Evolutionary conservation across 495 filamentous ascomycete genomes (phyloP).

Genomic region (Penicillium paxilli): DNA sequence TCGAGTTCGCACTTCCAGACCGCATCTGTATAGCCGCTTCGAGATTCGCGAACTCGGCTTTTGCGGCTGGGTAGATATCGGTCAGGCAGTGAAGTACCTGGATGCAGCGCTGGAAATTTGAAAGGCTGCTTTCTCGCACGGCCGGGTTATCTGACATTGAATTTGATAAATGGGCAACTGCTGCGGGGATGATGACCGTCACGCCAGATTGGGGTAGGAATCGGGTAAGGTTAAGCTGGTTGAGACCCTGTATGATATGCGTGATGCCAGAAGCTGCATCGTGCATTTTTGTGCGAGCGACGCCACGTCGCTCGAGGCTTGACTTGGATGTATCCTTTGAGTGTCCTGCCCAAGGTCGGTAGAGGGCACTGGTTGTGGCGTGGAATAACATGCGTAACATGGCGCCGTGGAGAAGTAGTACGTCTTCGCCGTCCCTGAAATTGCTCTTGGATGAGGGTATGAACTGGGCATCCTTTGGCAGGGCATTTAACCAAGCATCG

Average conservation of each 20-base stretch:
- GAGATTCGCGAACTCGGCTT: slow-evolving; percentile 77
- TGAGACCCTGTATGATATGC: slow-evolving; percentile 68
- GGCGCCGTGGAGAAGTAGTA: slow-evolving; percentile 69
- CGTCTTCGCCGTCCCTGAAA: slow-evolving; percentile 47
- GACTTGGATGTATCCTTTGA: slow-evolving; percentile 47
- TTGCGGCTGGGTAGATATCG: slow-evolving; percentile 80
- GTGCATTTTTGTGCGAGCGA: slow-evolving; percentile 70
- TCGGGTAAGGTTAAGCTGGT: slow-evolving; percentile 64
- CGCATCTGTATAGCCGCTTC: slow-evolving; percentile 71
- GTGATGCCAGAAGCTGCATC: slow-evolving; percentile 77
- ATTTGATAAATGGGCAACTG: slow-evolving; percentile 83
- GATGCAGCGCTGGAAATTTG: slow-evolving; percentile 78
- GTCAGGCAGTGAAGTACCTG: slow-evolving; percentile 73
- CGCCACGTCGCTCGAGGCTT: slow-evolving; percentile 35
- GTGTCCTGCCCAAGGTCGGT: slow-evolving; percentile 73
- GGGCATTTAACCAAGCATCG: slow-evolving; percentile 62
- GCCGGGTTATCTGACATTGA: slow-evolving; percentile 71
- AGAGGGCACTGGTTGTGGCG: slow-evolving; percentile 79
- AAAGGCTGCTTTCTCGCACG: slow-evolving; percentile 62
- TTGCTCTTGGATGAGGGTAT: slow-evolving; percentile 33
- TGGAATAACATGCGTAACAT: slow-evolving; percentile 85
- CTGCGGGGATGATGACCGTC: slow-evolving; percentile 81
- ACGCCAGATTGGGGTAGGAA: slow-evolving; percentile 84
- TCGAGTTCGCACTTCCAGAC: slow-evolving; percentile 25
- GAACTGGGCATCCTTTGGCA: slow-evolving; percentile 58